Evolutionary conservation across 2,329 filamentous ascomycete species (phyloP), one percentile per base, ranked within the genome.

Genomic region (Trichoderma sp.): DNA sequence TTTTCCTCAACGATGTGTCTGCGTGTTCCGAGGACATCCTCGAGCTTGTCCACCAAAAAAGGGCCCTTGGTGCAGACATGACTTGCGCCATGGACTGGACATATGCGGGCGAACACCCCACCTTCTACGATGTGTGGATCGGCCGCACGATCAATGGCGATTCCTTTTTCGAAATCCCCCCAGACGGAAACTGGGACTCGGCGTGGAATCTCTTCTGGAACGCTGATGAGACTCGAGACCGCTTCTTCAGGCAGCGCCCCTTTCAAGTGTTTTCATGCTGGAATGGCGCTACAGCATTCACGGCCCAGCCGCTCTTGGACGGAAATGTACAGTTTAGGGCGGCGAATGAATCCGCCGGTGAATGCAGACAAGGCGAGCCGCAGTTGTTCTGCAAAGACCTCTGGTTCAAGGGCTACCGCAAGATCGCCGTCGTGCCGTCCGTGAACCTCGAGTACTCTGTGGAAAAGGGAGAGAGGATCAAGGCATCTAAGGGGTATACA

Each of bases 231-330:
- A 76, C 82, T 2, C 76, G 72, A 11, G 59, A 68, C 1, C 76
- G 81, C 1, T 82, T 81, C 66, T 55, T 68, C 0, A 70, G 71
- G 0, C 75, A 78, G 24, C 75, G 77, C 19, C 86, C 87, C 1
- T 85, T 89, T 70, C 88, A 89, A 73, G 87, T 88, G 0, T 89
- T 87, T 68, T 76, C 86, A 1, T 89, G 88, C 75, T 89, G 87
- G 87, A 89, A 89, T 70, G 88, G 87, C 2, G 85, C 83, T 0
- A 80, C 81, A 0, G 82, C 81, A 0, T 83, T 89, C 66, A 78
- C 77, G 0, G 86, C 85, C 0, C 76, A 77, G 49, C 84, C 86
- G 0, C 73, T 89, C 8, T 68, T 87, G 3, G 76, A 77, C 0
- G 76, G 77, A 4, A 2, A 33, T 8, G 74, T 88, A 2, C 70